These are phyloP conservation scores for Fusarium multiceps DNA, from an alignment of 2,329 filamentous ascomycete genomes.

Conservation along the genomic window DNA sequence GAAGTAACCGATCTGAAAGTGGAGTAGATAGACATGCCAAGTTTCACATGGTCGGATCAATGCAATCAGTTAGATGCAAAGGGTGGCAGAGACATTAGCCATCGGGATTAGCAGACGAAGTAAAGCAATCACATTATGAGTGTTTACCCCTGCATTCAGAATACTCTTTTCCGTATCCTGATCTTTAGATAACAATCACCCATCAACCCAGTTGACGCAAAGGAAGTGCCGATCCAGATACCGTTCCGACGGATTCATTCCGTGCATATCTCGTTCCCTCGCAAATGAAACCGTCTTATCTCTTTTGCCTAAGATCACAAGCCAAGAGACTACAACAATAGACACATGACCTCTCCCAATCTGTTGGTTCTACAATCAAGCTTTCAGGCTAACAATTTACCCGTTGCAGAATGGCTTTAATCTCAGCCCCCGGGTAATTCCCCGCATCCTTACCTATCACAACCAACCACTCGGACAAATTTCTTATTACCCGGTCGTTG, in stretches of 20 bases:
- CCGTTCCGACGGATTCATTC: background rate
- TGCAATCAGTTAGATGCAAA: background rate
- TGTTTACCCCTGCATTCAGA: too few relatives aligned
- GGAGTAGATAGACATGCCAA: conserved; percentile 3
- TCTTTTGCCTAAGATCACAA: background rate
- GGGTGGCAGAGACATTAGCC: background rate
- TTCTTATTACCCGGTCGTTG: background rate
- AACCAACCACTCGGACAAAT: background rate
- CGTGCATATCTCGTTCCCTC: background rate
- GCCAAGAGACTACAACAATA: background rate
- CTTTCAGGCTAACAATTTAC: conserved; percentile 18
- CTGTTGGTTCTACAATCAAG: conserved; percentile 13
- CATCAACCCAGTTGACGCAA: too few relatives aligned
- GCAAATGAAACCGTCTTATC: background rate
- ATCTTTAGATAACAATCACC: too few relatives aligned
- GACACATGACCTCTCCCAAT: background rate
- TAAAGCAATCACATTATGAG: too few relatives aligned
- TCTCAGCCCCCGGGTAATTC: background rate
- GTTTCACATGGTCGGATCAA: background rate
- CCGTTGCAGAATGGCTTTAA: background rate
- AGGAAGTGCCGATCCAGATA: background rate
- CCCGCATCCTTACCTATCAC: background rate
- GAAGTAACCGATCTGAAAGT: conserved; percentile 8
- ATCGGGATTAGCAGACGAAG: too few relatives aligned
- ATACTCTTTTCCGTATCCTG: too few relatives aligned